A percentile compares a stretch with the other conserved stretches of the same genome.
Evolutionary conservation across 257 asterid genomes (phyloP).

Genomic region (Eustoma russellianum): DNA sequence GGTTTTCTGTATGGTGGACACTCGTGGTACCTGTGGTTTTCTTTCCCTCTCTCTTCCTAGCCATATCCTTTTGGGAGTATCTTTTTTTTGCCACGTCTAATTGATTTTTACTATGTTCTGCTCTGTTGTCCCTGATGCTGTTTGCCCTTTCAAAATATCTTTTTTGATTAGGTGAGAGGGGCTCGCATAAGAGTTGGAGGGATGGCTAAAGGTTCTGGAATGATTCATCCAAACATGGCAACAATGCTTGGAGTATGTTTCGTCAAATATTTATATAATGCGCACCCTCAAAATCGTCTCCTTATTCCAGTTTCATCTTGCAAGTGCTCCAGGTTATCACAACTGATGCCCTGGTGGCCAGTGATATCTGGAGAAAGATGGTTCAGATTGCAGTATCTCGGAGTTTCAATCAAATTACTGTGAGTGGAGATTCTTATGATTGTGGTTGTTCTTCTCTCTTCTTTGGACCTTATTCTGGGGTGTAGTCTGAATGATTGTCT

Average conservation of each 20-base stretch:
- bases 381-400: slow-evolving; percentile 79
- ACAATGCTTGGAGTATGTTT: slow-evolving; percentile 91
- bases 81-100: neutral
- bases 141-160: neutral
- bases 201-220: slow-evolving; percentile 98
- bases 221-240: slow-evolving; percentile 99
- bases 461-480: no score
- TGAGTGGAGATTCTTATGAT: slow-evolving; percentile 22
- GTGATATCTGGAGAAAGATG: slow-evolving; percentile 93
- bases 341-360: slow-evolving; percentile 74
- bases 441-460: no score
- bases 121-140: no score
- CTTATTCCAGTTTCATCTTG: slow-evolving; percentile 14
- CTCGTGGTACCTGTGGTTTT: no score
- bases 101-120: neutral
- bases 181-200: slow-evolving; percentile 66
- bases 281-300: slow-evolving; percentile 2
- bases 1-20: no score
- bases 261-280: slow-evolving; percentile 6
- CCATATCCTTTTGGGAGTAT: neutral
- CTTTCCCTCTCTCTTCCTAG: no score
- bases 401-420: slow-evolving; percentile 95
- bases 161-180: slow-evolving; percentile 58
- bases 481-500: no score
- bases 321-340: slow-evolving; percentile 61